Percentiles rank a stretch among this genome's conserved stretches.
These are phyloP conservation scores for Xerocomellus chrysenteron DNA, from an alignment of 768 basidiomycete species.

Conservation along the genomic window DNA sequence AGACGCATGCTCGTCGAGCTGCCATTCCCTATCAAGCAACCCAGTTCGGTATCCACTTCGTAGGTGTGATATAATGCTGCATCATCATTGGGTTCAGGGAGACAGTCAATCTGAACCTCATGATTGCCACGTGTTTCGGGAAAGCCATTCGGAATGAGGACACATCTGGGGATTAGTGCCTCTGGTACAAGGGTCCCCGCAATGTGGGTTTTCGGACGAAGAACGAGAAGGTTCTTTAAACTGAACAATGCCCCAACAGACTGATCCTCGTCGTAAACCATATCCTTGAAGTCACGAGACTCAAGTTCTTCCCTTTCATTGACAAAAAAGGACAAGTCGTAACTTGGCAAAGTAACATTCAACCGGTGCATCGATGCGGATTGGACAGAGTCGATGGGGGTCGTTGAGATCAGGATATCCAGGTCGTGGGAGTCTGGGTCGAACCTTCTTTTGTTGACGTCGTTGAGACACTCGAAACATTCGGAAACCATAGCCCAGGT, in stretches of 20 bases:
- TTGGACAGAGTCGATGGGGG: background rate
- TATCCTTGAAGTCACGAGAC: constrained; percentile 38
- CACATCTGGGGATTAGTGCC: background rate
- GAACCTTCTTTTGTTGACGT: too few relatives aligned
- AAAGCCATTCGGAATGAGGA: background rate
- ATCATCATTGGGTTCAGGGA: background rate
- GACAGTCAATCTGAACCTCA: too few relatives aligned
- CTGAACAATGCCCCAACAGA: constrained; percentile 43
- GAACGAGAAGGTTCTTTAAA: constrained; percentile 34
- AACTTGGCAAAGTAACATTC: constrained; percentile 33
- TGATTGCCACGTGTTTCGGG: background rate
- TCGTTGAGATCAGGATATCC: constrained; percentile 16
- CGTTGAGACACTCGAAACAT: background rate
- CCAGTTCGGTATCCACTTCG: background rate
- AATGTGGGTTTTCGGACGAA: background rate
- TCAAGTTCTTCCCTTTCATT: constrained; percentile 29
- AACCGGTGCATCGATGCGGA: background rate
- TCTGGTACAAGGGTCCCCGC: background rate
- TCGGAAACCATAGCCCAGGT: constrained; percentile 19
- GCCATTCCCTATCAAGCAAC: background rate
- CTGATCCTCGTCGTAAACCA: constrained; percentile 39
- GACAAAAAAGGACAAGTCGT: constrained; percentile 38
- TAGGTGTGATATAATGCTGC: background rate
- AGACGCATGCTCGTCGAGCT: background rate
- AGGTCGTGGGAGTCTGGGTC: too few relatives aligned